Percentiles rank a stretch among this genome's conserved stretches.
Conservation (phyloP, 148 eudicot genomes). For the Camellia lanceoleosa region DNA sequence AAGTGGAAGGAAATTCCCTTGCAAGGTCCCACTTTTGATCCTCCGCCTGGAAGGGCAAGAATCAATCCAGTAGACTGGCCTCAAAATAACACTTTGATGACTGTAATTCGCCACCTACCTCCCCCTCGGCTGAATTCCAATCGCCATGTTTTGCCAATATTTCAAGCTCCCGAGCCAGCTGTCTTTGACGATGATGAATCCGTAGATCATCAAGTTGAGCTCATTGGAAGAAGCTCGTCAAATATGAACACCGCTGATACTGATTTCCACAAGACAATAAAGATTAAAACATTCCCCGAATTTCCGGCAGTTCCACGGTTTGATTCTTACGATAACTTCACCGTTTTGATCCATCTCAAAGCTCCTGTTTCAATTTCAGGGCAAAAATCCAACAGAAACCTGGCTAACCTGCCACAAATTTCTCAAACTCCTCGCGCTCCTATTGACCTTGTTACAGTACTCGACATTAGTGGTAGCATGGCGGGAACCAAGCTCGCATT, state of each 20-base stretch:
- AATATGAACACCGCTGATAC: constrained; percentile 12
- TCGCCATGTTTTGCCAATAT: constrained; percentile 35
- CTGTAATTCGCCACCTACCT: constrained; percentile 50
- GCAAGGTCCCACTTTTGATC: constrained; percentile 46
- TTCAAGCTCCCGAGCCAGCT: constrained; percentile 61
- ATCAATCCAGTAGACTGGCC: constrained; percentile 38
- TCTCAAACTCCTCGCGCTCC: constrained; percentile 55
- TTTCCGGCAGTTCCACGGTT: constrained; percentile 45
- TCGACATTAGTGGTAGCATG: constrained; percentile 92
- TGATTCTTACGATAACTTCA: constrained; percentile 39
- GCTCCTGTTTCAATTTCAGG: constrained; percentile 45
- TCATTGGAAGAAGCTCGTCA: constrained; percentile 20
- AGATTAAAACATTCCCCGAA: constrained; percentile 56
- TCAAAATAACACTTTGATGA: constrained; percentile 38
- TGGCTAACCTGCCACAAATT: constrained; percentile 22
- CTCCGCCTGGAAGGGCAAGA: constrained; percentile 38
- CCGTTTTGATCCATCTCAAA: constrained; percentile 65
- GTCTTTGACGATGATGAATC: constrained; percentile 70
- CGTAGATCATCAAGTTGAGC: constrained; percentile 32
- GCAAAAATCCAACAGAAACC: constrained; percentile 12
- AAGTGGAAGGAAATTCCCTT: constrained; percentile 80
- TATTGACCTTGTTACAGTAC: constrained; percentile 78
- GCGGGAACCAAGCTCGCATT: constrained; percentile 85
- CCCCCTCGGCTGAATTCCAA: constrained; percentile 39
- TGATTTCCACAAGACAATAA: constrained; percentile 28